Evolutionary conservation across 805 yeast genomes (phyloP), one percentile per base, ranked within the genome.

Genomic region (Brettanomyces bruxellensis): DNA sequence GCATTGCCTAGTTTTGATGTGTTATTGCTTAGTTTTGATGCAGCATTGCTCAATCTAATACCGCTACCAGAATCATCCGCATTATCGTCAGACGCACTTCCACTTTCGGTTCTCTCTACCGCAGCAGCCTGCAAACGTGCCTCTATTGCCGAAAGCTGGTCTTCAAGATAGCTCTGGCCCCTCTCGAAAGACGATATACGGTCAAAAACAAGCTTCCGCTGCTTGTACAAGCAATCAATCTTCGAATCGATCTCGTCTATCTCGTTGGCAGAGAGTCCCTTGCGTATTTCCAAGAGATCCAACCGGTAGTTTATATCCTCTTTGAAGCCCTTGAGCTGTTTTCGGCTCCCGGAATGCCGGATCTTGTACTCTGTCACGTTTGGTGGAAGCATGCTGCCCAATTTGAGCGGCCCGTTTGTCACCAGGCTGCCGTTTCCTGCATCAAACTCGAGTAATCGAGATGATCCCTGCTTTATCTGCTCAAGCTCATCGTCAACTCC

Each of bases 201-300:
- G 49, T 79, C 76, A 55, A 82, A 79, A 30, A 80, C 75, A 12
- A 71, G 54, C 46, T 72, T 69, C 43, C 90, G 68, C 65, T 72
- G 66, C 18, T 62, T 51, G 47, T 77, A 75, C 39, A 83, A 56
- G 52, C 70, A 71, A 40, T 71, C 68, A 37, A 84, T 73, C 52
- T 79, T 73, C 35, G 57, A 58, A 58, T 84, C 91, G 34, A 84
- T 68, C 46, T 81, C 90, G 44, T 68, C 64, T 32, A 84, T 78
- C 55, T 84, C 90, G 53, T 69, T 70, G 1, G 85, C 72, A 0
- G 86, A 79, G 37, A 82, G 60, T 22, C 80, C 79, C 58, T 84
- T 82, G 44, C 84, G 73, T 25, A 84, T 71, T 51, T 79, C 83
- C 47, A 81, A 59, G 14, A 76, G 60, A 47, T 79, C 83, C 51